Percentiles rank a stretch among this genome's conserved stretches.
Evolutionary conservation across 768 basidiomycete species (phyloP).

Genomic region (Glaciozyma martinii): DNA sequence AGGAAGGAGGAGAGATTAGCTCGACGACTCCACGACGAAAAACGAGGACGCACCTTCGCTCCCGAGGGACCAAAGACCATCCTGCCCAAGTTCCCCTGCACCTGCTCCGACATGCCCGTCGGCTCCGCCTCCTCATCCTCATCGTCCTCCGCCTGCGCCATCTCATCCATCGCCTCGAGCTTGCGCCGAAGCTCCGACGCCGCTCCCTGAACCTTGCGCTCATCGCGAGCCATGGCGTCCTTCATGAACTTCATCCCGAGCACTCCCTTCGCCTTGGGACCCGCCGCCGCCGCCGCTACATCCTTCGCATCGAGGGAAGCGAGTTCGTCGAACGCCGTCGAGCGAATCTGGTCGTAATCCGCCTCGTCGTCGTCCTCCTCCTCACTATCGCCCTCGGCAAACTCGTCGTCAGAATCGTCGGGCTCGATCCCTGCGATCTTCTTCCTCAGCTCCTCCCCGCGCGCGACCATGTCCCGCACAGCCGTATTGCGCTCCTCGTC

Average conservation of each 20-base stretch:
- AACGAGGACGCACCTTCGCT: conserved; percentile 30
- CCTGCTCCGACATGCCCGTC: conserved; percentile 35
- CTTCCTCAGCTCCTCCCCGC: conserved; percentile 66
- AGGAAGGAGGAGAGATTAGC: background rate
- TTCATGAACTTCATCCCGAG: conserved; percentile 99
- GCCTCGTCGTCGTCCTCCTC: conserved; percentile 32
- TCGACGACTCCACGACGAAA: conserved; percentile 23
- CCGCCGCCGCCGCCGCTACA: conserved; percentile 33
- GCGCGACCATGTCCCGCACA: conserved; percentile 74
- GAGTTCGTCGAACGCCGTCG: conserved; percentile 69
- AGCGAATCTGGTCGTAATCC: conserved; percentile 52
- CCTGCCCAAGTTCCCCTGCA: conserved; percentile 41
- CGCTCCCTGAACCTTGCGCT: conserved; percentile 51
- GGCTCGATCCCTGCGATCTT: conserved; percentile 55
- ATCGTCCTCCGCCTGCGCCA: conserved; percentile 27
- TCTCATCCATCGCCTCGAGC: conserved; percentile 47
- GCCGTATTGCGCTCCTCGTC: conserved; percentile 52
- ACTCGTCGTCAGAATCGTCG: conserved; percentile 44
- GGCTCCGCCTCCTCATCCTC: conserved; percentile 39
- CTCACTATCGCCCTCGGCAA: conserved; percentile 40
- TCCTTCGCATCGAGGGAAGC: conserved; percentile 46
- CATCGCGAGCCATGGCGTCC: conserved; percentile 67
- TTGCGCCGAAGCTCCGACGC: conserved; percentile 67
- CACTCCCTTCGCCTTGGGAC: conserved; percentile 57
- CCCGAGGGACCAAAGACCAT: conserved; percentile 40